These are phyloP conservation scores for Kingdonia uniflora DNA, from an alignment of 164 flowering plant species.

Conservation along the genomic window DNA sequence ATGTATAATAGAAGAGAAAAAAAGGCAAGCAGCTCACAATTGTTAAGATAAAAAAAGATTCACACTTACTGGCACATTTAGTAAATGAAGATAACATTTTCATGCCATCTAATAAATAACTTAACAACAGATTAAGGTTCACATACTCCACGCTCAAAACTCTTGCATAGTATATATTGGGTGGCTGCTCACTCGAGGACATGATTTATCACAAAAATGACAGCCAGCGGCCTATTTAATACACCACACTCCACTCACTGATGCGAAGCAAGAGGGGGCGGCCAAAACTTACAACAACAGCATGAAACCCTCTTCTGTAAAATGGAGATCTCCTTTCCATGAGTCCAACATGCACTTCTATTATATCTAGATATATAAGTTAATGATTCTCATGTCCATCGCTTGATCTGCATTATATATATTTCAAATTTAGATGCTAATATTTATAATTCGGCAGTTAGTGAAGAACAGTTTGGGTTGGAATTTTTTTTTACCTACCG, in stretches of 20 bases:
- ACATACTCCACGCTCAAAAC: background rate
- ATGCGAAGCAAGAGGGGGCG: background rate
- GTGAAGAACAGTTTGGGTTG: background rate
- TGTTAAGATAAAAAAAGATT: too few relatives aligned
- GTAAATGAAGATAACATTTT: background rate
- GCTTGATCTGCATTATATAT: background rate
- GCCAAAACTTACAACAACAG: constrained; percentile 1
- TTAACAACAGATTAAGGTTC: background rate
- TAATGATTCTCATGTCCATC: background rate
- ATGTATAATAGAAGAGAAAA: background rate
- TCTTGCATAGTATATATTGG: background rate
- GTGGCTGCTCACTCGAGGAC: background rate
- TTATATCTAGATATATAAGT: background rate
- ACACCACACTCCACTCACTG: constrained; percentile 5
- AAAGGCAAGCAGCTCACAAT: too few relatives aligned
- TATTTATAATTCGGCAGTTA: background rate
- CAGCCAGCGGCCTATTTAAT: constrained; percentile 1
- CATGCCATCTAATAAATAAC: background rate
- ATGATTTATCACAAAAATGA: constrained; percentile 1
- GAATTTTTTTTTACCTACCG: background rate
- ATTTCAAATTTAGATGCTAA: background rate
- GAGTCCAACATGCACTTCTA: constrained; percentile 1
- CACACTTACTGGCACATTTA: background rate
- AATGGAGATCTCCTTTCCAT: constrained; percentile 2
- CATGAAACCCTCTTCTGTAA: background rate